Conservation (phyloP, 306 rosid genomes). For the Vigna radiata region DNA sequence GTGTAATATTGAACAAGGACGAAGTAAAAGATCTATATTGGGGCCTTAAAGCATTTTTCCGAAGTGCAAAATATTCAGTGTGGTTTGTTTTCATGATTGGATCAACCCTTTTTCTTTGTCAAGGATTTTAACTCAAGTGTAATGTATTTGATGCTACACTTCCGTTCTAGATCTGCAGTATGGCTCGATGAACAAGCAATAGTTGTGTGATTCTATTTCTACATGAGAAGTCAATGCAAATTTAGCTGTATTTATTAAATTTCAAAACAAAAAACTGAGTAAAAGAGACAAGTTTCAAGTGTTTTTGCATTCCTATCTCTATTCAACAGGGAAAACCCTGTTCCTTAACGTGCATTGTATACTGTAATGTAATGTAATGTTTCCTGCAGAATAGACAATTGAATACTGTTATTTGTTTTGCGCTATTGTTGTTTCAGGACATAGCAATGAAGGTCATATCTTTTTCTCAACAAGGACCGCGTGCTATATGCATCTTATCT, state of each 20-base stretch:
- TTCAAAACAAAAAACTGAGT: neutral
- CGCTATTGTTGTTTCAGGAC: constrained; percentile 58
- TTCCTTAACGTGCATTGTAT: neutral
- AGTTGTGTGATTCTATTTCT: neutral
- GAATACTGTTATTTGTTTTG: constrained; percentile 20
- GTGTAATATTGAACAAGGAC: neutral
- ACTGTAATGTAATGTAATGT: neutral
- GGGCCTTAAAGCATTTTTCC: neutral
- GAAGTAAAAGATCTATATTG: neutral
- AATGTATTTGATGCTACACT: neutral
- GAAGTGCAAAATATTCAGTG: neutral
- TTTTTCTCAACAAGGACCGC: constrained; percentile 73
- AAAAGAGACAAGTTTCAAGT: neutral
- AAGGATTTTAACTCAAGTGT: neutral
- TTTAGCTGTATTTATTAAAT: neutral
- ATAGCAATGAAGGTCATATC: constrained; percentile 72
- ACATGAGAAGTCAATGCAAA: neutral
- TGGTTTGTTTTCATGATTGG: neutral
- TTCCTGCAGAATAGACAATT: constrained; percentile 3
- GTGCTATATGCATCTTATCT: constrained; percentile 75
- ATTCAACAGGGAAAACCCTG: neutral
- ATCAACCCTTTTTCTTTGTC: neutral
- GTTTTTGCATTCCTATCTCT: constrained; percentile 1
- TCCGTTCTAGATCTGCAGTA: neutral
- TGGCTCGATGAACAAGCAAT: neutral